Conservation (phyloP, 1,284 basidiomycete species). For the Marasmius sp. region DNA sequence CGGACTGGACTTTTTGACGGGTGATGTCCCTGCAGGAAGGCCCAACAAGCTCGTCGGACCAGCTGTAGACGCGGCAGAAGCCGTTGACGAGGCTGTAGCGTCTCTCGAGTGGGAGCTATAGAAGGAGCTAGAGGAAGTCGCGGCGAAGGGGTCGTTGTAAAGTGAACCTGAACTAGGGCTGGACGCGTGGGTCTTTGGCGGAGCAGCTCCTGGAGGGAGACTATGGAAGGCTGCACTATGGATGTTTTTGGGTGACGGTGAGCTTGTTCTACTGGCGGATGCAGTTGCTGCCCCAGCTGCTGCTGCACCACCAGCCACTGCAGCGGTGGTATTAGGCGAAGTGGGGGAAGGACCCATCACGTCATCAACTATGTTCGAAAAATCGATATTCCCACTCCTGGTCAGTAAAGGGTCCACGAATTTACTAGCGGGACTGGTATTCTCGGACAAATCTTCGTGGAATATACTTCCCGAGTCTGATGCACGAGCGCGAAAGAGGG, state of each 20-base stretch:
- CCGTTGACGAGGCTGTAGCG: background rate
- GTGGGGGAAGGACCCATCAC: conserved; percentile 45
- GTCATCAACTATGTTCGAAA: conserved; percentile 46
- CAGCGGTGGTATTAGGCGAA: background rate
- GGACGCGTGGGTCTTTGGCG: background rate
- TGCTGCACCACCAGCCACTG: background rate
- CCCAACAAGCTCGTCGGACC: background rate
- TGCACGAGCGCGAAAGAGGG: conserved; percentile 40
- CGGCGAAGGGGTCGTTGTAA: conserved; percentile 21
- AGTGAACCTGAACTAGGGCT: conserved; percentile 8
- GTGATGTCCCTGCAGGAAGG: conserved; percentile 1
- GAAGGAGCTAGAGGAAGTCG: background rate
- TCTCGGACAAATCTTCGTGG: conserved; percentile 51
- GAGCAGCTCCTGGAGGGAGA: conserved; percentile 7
- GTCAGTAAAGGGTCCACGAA: conserved; percentile 46
- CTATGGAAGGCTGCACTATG: background rate
- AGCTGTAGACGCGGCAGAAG: background rate
- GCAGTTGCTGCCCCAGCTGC: background rate
- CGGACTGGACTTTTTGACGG: conserved; percentile 8
- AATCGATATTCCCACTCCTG: conserved; percentile 30
- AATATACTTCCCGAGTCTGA: conserved; percentile 48
- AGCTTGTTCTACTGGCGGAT: background rate
- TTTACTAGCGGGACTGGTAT: conserved; percentile 35
- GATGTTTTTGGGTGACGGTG: too few species aligned
- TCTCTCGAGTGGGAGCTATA: background rate